phyloP scores from a whole-genome alignment of 2,329 filamentous ascomycete genomes.

The Epichloe uncinata region DNA sequence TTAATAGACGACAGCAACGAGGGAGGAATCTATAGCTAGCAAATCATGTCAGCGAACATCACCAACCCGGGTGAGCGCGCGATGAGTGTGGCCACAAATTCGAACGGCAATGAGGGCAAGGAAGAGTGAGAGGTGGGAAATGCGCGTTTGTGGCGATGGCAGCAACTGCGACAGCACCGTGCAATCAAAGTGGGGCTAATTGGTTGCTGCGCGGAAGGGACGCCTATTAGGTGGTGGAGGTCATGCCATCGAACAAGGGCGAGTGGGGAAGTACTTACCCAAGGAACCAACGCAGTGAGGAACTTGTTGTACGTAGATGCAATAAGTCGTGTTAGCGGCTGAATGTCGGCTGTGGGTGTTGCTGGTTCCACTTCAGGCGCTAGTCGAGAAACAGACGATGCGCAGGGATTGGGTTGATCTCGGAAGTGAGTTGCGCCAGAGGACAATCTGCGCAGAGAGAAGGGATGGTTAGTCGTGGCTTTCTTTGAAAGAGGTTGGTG shows the following conservation, averaged over 20 bases:
- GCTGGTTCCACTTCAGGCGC: constrained; percentile 1
- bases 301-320: constrained; percentile 5
- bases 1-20: constrained; percentile 7
- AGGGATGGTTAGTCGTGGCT: constrained; percentile 1
- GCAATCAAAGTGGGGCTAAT: neutral
- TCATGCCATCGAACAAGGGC: constrained; percentile 1
- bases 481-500: neutral
- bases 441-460: constrained; percentile 1
- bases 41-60: constrained; percentile 18
- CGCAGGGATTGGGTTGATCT: constrained; percentile 7
- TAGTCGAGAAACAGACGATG: constrained; percentile 4
- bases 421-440: no score
- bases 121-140: constrained; percentile 8
- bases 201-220: neutral
- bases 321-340: constrained; percentile 4
- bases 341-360: constrained; percentile 5
- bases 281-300: neutral
- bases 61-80: constrained; percentile 5
- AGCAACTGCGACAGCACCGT: neutral
- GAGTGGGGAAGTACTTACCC: constrained; percentile 6
- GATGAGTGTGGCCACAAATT: constrained; percentile 6
- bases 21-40: constrained; percentile 15
- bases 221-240: constrained; percentile 1
- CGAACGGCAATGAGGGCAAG: neutral
- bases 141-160: neutral